Conservation (phyloP, 2,329 filamentous ascomycete species). For the Esteya vermicola region DNA sequence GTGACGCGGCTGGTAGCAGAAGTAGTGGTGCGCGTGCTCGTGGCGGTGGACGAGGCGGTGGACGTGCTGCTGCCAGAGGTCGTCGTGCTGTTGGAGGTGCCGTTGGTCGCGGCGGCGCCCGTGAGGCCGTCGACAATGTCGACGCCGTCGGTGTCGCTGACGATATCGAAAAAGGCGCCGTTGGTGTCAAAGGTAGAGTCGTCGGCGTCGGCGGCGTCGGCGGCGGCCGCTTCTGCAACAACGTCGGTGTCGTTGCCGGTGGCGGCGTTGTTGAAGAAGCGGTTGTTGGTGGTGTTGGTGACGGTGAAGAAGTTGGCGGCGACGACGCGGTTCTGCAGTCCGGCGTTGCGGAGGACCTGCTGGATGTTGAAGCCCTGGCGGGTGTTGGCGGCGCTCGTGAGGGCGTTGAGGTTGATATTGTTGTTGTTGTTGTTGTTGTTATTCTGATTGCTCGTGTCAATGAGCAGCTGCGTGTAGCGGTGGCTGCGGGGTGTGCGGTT, state of each 20-base stretch:
- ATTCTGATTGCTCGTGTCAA: slow-evolving; percentile 25
- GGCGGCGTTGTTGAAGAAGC: neutral
- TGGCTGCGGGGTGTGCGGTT: slow-evolving; percentile 22
- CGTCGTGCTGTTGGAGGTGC: no score
- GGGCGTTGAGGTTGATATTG: slow-evolving; percentile 11
- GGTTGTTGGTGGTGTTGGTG: slow-evolving; percentile 16
- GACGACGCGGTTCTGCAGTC: slow-evolving; percentile 17
- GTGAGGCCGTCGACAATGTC: no score
- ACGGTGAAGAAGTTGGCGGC: slow-evolving; percentile 25
- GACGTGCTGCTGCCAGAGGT: no score
- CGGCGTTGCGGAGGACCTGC: slow-evolving; percentile 17
- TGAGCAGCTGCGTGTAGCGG: slow-evolving; percentile 23
- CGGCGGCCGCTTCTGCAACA: no score
- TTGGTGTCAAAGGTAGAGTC: slow-evolving; percentile 10
- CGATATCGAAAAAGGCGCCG: slow-evolving; percentile 14
- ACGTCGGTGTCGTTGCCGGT: neutral
- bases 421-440: slow-evolving; percentile 7
- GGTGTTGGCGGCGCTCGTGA: slow-evolving; percentile 15
- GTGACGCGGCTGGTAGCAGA: no score
- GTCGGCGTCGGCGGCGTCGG: neutral
- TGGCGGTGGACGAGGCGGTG: no score
- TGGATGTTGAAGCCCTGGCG: slow-evolving; percentile 19
- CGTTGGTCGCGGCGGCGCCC: no score
- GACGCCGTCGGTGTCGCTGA: no score
- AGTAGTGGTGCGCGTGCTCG: no score